Conservation (phyloP, 768 basidiomycete species). For the Erythrobasidium yunnanense region DNA sequence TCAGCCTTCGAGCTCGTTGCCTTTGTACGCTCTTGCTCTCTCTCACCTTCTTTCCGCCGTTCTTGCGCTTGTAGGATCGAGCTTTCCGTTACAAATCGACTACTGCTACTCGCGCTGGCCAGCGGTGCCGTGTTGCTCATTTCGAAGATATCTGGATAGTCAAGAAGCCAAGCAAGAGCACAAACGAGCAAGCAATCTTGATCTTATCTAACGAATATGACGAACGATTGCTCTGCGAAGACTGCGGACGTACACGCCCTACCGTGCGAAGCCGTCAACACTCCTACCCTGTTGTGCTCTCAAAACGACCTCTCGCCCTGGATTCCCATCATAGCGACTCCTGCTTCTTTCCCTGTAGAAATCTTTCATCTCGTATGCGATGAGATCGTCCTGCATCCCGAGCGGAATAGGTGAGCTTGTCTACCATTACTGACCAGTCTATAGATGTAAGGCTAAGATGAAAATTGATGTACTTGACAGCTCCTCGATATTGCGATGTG, state of each 20-base stretch:
- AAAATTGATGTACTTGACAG: background rate
- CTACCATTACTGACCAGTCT: background rate
- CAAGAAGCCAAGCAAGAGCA: too few relatives aligned
- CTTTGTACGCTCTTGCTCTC: too few relatives aligned
- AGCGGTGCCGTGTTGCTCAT: background rate
- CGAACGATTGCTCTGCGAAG: background rate
- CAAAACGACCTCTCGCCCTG: background rate
- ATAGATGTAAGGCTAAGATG: background rate
- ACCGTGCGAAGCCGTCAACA: background rate
- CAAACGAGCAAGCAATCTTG: too few relatives aligned
- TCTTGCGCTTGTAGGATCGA: constrained; percentile 14
- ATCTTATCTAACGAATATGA: background rate
- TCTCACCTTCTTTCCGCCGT: constrained; percentile 23
- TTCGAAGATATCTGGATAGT: too few relatives aligned
- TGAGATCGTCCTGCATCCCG: constrained; percentile 13
- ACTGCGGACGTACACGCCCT: background rate
- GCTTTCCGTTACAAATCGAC: constrained; percentile 4
- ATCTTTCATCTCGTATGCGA: constrained; percentile 15
- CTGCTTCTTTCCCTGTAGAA: background rate
- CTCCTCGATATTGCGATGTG: constrained; percentile 20
- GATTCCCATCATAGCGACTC: background rate
- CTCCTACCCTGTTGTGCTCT: background rate
- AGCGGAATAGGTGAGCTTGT: constrained; percentile 8
- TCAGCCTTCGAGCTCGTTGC: too few relatives aligned
- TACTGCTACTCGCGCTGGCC: constrained; percentile 1